Evolutionary conservation across 2,329 filamentous ascomycete genomes (phyloP).

Genomic region (Trichoderma sp.): DNA sequence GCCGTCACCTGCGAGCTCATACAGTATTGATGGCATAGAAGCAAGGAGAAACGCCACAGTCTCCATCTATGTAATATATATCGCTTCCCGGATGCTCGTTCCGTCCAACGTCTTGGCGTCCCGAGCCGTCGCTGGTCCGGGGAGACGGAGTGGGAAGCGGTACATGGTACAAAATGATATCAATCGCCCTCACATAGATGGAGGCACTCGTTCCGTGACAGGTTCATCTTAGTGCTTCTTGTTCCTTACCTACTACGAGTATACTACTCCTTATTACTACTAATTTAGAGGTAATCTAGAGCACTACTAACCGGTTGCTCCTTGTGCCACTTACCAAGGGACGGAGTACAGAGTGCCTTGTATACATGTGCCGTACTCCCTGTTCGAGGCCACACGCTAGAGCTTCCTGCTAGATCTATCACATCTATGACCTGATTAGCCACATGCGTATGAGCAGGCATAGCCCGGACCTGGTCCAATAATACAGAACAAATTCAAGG

Average conservation of each 20-base stretch:
- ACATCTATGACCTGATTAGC: slow-evolving; percentile 21
- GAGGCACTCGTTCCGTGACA: neutral
- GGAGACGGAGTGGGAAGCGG: neutral
- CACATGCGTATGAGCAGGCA: slow-evolving; percentile 2
- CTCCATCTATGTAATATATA: neutral
- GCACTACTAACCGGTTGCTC: neutral
- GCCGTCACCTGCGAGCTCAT: neutral
- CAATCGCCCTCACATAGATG: neutral
- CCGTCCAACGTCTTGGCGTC: neutral
- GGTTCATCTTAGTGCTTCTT: neutral
- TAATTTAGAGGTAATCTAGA: neutral
- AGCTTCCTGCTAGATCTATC: slow-evolving; percentile 22
- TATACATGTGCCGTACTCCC: neutral
- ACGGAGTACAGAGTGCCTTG: neutral
- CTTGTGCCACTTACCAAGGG: neutral
- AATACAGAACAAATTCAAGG: neutral
- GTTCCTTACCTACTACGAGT: neutral
- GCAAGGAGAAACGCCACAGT: neutral
- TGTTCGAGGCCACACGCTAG: slow-evolving; percentile 3
- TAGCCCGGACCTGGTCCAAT: neutral
- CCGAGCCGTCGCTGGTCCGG: neutral
- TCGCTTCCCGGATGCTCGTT: slow-evolving; percentile 7
- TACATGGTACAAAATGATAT: neutral
- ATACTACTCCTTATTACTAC: neutral
- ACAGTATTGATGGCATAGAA: neutral